A percentile compares a stretch with the other conserved stretches of the same genome.
Evolutionary conservation across 73 alveolate species (phyloP).

Genomic region (Effrenium voratum): DNA sequence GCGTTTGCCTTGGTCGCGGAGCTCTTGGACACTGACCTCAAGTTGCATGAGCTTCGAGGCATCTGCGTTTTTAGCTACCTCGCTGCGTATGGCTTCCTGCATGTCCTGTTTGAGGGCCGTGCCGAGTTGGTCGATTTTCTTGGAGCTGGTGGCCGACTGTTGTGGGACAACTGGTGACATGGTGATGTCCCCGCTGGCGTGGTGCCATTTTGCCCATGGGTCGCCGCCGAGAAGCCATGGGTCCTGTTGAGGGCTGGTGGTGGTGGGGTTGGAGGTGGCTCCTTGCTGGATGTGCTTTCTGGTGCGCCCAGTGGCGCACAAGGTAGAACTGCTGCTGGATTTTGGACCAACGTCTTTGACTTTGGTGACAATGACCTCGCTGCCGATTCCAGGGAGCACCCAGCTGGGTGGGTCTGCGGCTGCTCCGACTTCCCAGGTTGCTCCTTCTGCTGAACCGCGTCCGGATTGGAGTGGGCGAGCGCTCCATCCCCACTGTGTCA

Average conservation of each 20-base stretch:
- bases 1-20: background rate
- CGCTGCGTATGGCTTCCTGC: background rate
- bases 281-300: background rate
- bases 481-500: background rate
- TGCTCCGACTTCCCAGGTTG: background rate
- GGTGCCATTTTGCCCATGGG: too few species aligned
- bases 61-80: background rate
- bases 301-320: background rate
- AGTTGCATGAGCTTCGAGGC: background rate
- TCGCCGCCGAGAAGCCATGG: too few species aligned
- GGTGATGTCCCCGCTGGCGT: background rate
- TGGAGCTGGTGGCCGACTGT: background rate
- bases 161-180: background rate
- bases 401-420: background rate
- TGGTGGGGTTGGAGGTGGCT: background rate
- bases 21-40: background rate
- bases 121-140: background rate
- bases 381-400: background rate
- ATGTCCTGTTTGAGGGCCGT: background rate
- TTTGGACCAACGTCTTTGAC: background rate
- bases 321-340: background rate
- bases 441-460: background rate
- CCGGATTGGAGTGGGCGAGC: background rate
- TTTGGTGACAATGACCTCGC: background rate
- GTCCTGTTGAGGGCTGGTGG: too few species aligned